phyloP scores from a whole-genome alignment of 441 rosid species.

The Metrosideros polymorpha region DNA sequence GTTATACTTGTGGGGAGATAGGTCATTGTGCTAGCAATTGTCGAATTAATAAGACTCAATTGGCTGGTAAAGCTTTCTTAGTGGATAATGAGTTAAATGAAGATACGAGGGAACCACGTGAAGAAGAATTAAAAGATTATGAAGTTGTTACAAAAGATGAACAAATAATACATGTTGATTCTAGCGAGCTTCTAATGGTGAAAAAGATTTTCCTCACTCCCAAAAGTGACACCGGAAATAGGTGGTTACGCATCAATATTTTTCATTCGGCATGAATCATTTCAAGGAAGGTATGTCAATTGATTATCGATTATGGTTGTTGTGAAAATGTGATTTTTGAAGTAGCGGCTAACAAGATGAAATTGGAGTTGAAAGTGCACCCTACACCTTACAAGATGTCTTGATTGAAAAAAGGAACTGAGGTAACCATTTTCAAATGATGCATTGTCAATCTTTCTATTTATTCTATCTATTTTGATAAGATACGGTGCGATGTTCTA shows the following conservation, averaged over 20 bases:
- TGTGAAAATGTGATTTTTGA: background rate
- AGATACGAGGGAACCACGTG: background rate
- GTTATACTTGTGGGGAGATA: background rate
- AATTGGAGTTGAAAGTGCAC: background rate
- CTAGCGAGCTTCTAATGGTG: background rate
- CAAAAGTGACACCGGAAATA: background rate
- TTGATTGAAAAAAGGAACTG: background rate
- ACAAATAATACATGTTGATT: background rate
- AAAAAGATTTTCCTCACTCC: background rate
- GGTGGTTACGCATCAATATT: background rate
- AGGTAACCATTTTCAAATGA: background rate
- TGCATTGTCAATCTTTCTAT: background rate
- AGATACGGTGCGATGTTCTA: background rate
- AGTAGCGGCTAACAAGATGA: background rate
- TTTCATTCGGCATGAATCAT: background rate
- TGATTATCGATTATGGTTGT: background rate
- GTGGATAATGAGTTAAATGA: background rate
- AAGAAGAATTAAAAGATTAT: background rate
- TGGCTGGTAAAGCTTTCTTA: background rate
- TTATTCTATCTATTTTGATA: background rate
- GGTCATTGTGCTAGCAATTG: background rate
- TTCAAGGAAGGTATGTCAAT: background rate
- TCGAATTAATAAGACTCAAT: background rate
- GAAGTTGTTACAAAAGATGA: background rate
- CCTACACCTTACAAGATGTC: background rate